These are phyloP conservation scores for Scutellaria galericulata DNA, from an alignment of 257 asterid genomes.

Conservation along the genomic window DNA sequence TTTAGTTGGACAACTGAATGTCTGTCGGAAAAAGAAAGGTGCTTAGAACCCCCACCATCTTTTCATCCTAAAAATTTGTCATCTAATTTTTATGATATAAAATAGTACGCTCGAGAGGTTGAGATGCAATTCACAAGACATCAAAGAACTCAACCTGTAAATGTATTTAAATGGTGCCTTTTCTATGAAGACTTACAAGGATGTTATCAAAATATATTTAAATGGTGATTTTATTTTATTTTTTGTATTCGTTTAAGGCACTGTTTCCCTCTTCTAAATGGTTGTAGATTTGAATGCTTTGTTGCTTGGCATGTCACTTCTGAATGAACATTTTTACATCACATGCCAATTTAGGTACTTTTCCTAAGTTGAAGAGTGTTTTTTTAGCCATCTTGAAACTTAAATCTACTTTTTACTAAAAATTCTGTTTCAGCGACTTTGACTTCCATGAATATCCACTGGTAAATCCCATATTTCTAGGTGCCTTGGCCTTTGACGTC, in stretches of 20 bases:
- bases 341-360: constrained; percentile 32
- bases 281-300: constrained; percentile 7
- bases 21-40: neutral
- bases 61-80: neutral
- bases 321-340: neutral
- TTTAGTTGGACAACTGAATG: no score
- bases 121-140: neutral
- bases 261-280: neutral
- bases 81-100: neutral
- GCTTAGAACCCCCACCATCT: neutral
- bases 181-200: neutral
- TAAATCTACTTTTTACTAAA: constrained; percentile 35
- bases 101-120: neutral
- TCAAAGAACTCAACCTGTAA: neutral
- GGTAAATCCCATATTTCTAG: constrained; percentile 49
- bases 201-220: neutral
- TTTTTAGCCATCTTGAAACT: constrained; percentile 31
- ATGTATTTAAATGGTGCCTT: neutral
- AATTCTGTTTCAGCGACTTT: constrained; percentile 42
- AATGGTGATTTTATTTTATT: neutral
- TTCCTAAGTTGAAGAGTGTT: constrained; percentile 25
- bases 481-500: constrained; percentile 97
- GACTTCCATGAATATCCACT: constrained; percentile 45
- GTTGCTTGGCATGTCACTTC: constrained; percentile 21
- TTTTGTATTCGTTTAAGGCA: neutral